phyloP scores from a whole-genome alignment of 495 filamentous ascomycete species.

The Aspergillus leporis region DNA sequence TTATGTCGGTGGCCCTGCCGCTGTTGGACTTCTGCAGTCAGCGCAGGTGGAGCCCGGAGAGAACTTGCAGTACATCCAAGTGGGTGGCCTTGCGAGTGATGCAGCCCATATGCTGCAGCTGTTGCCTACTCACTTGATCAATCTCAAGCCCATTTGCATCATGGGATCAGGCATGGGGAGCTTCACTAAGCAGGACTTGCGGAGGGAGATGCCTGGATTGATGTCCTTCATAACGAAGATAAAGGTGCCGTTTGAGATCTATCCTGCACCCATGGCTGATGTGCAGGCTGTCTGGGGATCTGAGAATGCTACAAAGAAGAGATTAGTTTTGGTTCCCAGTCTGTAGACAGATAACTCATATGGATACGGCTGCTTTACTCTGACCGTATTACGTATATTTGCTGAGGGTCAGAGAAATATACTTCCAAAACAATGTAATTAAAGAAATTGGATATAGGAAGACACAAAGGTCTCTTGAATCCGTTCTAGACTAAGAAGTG shows the following conservation, averaged over 20 bases:
- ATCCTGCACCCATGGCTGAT: background rate
- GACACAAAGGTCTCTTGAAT: no score
- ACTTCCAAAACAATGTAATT: no score
- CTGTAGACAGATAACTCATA: background rate
- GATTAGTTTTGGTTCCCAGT: constrained; percentile 8
- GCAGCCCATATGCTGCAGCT: constrained; percentile 3
- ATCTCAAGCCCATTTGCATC: constrained; percentile 9
- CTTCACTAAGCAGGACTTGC: constrained; percentile 3
- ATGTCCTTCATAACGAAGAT: background rate
- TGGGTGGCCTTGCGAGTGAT: background rate
- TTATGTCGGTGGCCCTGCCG: constrained; percentile 9
- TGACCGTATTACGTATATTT: no score
- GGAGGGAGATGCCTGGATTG: constrained; percentile 1
- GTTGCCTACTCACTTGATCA: constrained; percentile 6
- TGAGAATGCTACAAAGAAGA: background rate
- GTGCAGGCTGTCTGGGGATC: constrained; percentile 5
- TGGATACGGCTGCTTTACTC: no score
- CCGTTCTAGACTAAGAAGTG: no score
- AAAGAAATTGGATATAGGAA: no score
- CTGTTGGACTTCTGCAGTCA: background rate
- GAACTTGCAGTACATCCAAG: constrained; percentile 6
- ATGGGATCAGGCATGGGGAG: constrained; percentile 8
- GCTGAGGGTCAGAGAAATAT: no score
- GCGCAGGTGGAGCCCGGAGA: background rate
- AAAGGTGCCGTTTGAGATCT: background rate